A percentile compares a stretch with the other conserved stretches of the same genome.
Conservation (phyloP, 177 flowering plant species). For the Tripterygium wilfordii region DNA sequence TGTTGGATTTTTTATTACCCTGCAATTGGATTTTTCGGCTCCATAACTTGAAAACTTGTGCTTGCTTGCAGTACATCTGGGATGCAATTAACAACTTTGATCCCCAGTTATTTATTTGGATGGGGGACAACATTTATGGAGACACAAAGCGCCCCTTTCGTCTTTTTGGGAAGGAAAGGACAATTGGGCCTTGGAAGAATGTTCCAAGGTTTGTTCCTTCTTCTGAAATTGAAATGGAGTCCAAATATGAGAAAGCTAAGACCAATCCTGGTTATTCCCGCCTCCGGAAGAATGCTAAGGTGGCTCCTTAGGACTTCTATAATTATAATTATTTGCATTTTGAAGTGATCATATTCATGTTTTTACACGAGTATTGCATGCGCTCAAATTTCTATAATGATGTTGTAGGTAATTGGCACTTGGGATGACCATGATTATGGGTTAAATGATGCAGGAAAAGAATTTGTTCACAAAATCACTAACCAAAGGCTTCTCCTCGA, state of each 20-base stretch:
- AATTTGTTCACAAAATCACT: slow-evolving; percentile 39
- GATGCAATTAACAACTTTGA: slow-evolving; percentile 42
- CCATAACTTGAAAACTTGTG: background rate
- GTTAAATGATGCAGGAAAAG: slow-evolving; percentile 78
- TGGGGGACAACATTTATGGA: slow-evolving; percentile 86
- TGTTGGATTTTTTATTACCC: too few species aligned
- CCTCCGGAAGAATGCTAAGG: slow-evolving; percentile 43
- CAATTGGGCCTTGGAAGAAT: slow-evolving; percentile 85
- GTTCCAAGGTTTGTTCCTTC: slow-evolving; percentile 55
- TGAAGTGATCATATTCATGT: too few species aligned
- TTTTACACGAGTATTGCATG: background rate
- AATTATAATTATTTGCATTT: too few species aligned
- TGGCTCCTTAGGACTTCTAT: slow-evolving; percentile 6
- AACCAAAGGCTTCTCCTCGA: slow-evolving; percentile 67
- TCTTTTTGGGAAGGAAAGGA: slow-evolving; percentile 61
- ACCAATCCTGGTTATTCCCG: slow-evolving; percentile 49
- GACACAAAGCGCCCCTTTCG: slow-evolving; percentile 51
- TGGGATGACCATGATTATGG: slow-evolving; percentile 95
- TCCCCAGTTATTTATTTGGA: slow-evolving; percentile 71
- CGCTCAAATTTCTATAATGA: background rate
- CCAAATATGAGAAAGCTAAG: slow-evolving; percentile 46
- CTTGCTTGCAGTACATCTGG: slow-evolving; percentile 63
- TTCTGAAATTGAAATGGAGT: slow-evolving; percentile 46
- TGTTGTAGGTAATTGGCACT: slow-evolving; percentile 62
- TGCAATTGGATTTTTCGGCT: too few species aligned